Percentiles rank a stretch among this genome's conserved stretches.
These are phyloP conservation scores for Cladophialophora chaetospira DNA, from an alignment of 2,329 filamentous ascomycete genomes.

Conservation along the genomic window DNA sequence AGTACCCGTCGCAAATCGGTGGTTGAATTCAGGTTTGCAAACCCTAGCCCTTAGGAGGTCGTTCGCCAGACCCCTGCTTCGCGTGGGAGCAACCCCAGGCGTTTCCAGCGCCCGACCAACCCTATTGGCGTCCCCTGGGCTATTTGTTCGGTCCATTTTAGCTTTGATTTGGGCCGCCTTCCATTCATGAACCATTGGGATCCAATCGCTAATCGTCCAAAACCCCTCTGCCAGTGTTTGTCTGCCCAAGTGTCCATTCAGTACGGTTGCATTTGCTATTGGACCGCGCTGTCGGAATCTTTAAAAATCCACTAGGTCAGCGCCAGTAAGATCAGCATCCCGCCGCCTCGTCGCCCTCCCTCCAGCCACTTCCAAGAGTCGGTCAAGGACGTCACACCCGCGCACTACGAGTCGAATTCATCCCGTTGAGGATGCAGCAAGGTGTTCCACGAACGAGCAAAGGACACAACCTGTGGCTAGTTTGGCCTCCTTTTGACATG, in stretches of 20 bases:
- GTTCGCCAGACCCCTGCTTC: neutral
- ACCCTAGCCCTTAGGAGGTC: neutral
- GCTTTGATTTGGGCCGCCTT: neutral
- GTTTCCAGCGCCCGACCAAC: neutral
- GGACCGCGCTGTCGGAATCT: slow-evolving; percentile 12
- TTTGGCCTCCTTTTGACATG: neutral
- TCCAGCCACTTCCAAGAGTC: neutral
- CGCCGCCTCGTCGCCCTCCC: neutral
- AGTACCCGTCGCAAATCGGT: neutral
- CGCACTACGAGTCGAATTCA: neutral
- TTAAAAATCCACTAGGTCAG: neutral
- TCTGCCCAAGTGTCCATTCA: slow-evolving; percentile 3
- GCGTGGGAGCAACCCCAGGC: neutral
- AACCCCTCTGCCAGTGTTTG: neutral
- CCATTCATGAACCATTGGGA: neutral
- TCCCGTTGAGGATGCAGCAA: neutral
- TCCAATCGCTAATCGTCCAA: neutral
- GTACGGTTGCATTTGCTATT: slow-evolving; percentile 5
- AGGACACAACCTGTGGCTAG: neutral
- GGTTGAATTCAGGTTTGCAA: neutral
- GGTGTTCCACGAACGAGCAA: neutral
- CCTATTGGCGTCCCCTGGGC: neutral
- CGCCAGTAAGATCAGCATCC: neutral
- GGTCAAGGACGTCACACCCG: neutral
- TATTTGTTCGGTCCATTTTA: slow-evolving; percentile 5